Base-by-base conservation (phyloP, 169 alveolate genomes). In the Sarcocystis neurona region DNA sequence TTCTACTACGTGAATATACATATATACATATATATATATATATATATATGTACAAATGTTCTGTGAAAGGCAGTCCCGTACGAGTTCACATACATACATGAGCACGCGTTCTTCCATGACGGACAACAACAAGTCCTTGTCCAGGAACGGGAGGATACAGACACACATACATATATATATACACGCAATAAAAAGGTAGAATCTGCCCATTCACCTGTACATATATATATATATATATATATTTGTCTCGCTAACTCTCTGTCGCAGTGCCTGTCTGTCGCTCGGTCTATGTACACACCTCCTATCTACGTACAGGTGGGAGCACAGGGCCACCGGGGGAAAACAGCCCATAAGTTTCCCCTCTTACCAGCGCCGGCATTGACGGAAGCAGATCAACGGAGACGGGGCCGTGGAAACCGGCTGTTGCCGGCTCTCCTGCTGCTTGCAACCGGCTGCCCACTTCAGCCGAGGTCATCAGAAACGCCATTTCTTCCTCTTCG, bases 401-500 rank as follows among this genome's bases (percentile, higher is more conserved):
- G 32, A 72, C 80, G 15, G 53, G 37, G 53, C 47, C 27, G 12
- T 20, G 79, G 47, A 68, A 30, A 27, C 44, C 41, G 53, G 53
- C 15, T 37, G n/a, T 18, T 32, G 74, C 34, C 86, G 8, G 53
- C n/a, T 74, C 34, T 30, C 50, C 2, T 53, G 78, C 70, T 30
- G 86, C 46, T 20, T n/a, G n/a, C 47, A 10, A 8, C 53, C 60
- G 15, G 44, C 58, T 80, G 53, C 53, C 66, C 53, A 34, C 44
- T 32, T 8, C 63, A 30, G 82, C 41, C 15, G 63, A 70, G 27
- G 84, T 39, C 84, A 75, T 75, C 23, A 75, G 34, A 39, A 74
- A 70, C 5, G 46, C 10, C 47, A 72, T 56, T 39, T 86, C 66
- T 18, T 41, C 41, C 78, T n/a, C 48, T 34, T 72, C 89, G 80